These are phyloP conservation scores for Suillus alpinus DNA, from an alignment of 768 basidiomycete species.

Conservation along the genomic window DNA sequence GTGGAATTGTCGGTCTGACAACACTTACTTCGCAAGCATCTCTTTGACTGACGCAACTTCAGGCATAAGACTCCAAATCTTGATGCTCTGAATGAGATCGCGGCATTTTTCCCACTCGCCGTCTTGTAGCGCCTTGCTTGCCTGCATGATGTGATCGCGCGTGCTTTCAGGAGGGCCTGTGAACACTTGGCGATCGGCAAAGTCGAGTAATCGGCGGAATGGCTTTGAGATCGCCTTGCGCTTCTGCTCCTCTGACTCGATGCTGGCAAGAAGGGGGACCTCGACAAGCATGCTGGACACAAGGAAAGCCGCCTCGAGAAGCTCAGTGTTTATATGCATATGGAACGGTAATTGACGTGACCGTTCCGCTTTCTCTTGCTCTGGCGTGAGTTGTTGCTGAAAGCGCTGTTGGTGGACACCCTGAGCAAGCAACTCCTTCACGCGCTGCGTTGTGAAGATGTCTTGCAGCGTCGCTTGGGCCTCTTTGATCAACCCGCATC, in stretches of 20 bases:
- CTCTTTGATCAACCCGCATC: conserved; percentile 91
- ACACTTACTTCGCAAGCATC: conserved; percentile 83
- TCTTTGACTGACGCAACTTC: conserved; percentile 85
- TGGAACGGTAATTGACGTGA: conserved; percentile 97
- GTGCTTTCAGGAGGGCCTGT: conserved; percentile 99
- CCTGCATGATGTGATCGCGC: conserved; percentile 98
- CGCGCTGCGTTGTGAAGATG: conserved; percentile 93
- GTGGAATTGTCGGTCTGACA: background rate
- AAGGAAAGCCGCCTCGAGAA: conserved; percentile 95
- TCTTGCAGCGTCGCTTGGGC: conserved; percentile 90
- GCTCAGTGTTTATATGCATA: conserved; percentile 98
- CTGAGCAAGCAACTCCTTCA: conserved; percentile 96
- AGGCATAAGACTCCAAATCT: conserved; percentile 97
- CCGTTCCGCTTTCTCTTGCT: conserved; percentile 96
- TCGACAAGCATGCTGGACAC: conserved; percentile 99
- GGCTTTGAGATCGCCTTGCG: conserved; percentile 95
- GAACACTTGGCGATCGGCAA: conserved; percentile 96
- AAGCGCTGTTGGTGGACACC: conserved; percentile 92
- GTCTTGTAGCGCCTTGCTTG: conserved; percentile 91
- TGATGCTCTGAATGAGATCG: conserved; percentile 92
- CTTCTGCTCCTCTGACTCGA: conserved; percentile 91
- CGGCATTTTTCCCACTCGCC: conserved; percentile 97
- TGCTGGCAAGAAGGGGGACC: conserved; percentile 91
- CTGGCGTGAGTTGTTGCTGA: conserved; percentile 75
- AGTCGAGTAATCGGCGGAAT: conserved; percentile 92